A percentile compares a stretch with the other conserved stretches of the same genome.
Conservation (phyloP, 192 early-diverging fungal species). For the Linnemannia exigua region DNA sequence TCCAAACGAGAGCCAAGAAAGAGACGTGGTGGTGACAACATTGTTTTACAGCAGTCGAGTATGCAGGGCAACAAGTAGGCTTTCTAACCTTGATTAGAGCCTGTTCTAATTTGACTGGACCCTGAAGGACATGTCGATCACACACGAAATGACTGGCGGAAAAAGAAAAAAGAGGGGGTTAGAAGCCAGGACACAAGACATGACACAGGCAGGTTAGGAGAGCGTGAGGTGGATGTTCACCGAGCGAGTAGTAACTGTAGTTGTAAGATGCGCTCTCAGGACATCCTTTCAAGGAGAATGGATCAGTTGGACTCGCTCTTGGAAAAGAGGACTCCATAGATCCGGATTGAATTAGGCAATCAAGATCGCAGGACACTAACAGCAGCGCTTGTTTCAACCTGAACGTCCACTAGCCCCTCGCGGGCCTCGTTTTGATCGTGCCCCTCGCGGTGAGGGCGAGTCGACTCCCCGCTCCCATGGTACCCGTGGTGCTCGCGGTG, state of each 20-base stretch:
- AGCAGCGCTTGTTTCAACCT: not conserved
- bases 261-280: not conserved
- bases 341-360: not conserved
- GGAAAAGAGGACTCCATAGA: not conserved
- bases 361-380: not conserved
- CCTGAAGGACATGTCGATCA: not conserved
- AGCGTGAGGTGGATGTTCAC: not conserved
- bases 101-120: not conserved
- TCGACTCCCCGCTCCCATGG: slow-evolving; percentile 46
- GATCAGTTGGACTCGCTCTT: not conserved
- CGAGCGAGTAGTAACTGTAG: not conserved
- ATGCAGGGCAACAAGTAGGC: not conserved
- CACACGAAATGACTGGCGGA: not conserved
- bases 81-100: not conserved
- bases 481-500: slow-evolving; percentile 55
- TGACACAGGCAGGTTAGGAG: not conserved
- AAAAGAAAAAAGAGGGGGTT: slow-evolving; percentile 17
- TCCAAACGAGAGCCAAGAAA: not conserved
- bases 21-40: not conserved
- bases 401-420: slow-evolving; percentile 24
- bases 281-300: not conserved
- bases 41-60: not conserved
- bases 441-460: slow-evolving; percentile 39
- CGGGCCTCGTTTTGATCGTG: slow-evolving; percentile 46
- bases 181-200: not conserved